phyloP scores from a whole-genome alignment of 768 basidiomycete species.

The Scleroderma citrinum region DNA sequence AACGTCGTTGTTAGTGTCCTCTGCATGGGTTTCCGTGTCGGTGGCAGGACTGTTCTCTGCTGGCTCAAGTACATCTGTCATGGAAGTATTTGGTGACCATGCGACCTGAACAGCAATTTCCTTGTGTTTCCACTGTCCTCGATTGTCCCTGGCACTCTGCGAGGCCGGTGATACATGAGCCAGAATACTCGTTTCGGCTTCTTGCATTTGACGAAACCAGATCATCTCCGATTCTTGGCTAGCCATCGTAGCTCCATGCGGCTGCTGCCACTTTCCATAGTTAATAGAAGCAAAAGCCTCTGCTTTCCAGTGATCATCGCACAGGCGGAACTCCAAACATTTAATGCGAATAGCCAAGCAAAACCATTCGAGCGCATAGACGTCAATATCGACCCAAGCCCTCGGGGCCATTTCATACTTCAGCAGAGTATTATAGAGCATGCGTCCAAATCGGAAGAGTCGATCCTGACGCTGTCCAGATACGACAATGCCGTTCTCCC shows the following conservation, averaged over 20 bases:
- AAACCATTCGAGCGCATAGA: constrained; percentile 7
- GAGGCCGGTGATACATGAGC: background rate
- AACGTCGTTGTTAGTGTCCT: background rate
- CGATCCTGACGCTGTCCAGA: constrained; percentile 1
- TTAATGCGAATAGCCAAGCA: constrained; percentile 2
- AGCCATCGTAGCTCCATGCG: background rate
- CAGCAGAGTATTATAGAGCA: constrained; percentile 4
- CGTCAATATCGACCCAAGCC: constrained; percentile 2
- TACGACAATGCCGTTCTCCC: constrained; percentile 1
- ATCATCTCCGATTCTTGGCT: background rate
- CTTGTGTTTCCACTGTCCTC: background rate
- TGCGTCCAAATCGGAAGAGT: constrained; percentile 1
- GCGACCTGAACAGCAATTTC: background rate
- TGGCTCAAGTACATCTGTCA: background rate
- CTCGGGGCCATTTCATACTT: constrained; percentile 6
- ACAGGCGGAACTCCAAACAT: constrained; percentile 2
- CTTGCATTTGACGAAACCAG: background rate
- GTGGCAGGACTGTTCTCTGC: no score
- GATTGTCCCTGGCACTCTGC: background rate
- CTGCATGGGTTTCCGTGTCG: no score
- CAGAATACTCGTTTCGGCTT: background rate
- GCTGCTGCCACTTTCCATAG: constrained; percentile 1
- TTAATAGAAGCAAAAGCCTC: constrained; percentile 3
- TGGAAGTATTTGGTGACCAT: background rate
- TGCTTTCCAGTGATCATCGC: constrained; percentile 6